These are phyloP conservation scores for Nidula microcarpa DNA, from an alignment of 768 basidiomycete species.

Conservation along the genomic window DNA sequence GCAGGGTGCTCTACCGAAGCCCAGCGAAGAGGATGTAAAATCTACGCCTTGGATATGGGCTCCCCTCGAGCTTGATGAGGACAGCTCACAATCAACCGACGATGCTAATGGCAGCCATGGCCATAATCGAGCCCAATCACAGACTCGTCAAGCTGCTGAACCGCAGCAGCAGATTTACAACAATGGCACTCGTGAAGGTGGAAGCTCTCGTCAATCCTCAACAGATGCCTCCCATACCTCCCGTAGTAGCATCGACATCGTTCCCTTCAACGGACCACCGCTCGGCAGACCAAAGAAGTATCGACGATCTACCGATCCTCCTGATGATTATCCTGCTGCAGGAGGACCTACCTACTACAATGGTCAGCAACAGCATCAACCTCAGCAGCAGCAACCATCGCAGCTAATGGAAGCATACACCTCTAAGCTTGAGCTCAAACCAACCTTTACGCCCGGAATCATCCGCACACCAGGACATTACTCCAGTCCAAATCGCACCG, in stretches of 20 bases:
- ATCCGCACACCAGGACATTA: constrained; percentile 70
- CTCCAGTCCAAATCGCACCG: constrained; percentile 5
- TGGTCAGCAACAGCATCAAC: constrained; percentile 1
- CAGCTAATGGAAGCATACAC: constrained; percentile 37
- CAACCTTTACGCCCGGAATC: constrained; percentile 69
- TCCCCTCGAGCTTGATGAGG: constrained; percentile 25
- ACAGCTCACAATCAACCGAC: constrained; percentile 4
- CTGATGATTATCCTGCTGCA: constrained; percentile 1
- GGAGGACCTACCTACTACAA: not conserved
- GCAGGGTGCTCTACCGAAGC: not conserved
- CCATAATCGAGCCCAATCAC: constrained; percentile 7
- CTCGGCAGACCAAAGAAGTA: not conserved
- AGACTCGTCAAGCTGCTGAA: constrained; percentile 3
- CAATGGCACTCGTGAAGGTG: not conserved
- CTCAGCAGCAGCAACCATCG: constrained; percentile 5
- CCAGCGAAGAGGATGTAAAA: constrained; percentile 22
- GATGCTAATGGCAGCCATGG: constrained; percentile 2
- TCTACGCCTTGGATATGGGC: constrained; percentile 75
- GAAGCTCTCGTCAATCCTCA: not conserved
- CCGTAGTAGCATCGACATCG: not conserved
- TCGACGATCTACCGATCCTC: constrained; percentile 6
- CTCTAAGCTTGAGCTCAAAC: constrained; percentile 46
- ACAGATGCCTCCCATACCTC: not conserved
- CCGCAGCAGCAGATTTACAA: not conserved
- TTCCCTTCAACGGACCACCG: not conserved